A percentile compares a stretch with the other conserved stretches of the same genome.
These are phyloP conservation scores for Periglandula ipomoeae DNA, from an alignment of 2,329 filamentous ascomycete species.

Conservation along the genomic window DNA sequence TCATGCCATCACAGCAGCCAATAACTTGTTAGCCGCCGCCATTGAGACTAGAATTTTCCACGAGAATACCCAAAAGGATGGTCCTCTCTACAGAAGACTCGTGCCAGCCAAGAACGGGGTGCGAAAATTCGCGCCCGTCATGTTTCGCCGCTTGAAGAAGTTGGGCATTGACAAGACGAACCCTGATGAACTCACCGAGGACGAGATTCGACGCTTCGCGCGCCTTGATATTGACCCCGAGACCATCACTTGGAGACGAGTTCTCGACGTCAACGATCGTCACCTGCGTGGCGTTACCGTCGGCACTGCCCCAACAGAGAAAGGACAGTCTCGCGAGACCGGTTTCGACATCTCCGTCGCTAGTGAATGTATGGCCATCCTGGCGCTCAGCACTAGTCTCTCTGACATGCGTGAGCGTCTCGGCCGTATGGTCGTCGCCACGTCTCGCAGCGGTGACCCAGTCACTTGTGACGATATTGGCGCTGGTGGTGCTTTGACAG, in stretches of 20 bases:
- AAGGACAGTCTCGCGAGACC: slow-evolving; percentile 77
- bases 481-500: slow-evolving; percentile 82
- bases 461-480: slow-evolving; percentile 96
- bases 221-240: slow-evolving; percentile 91
- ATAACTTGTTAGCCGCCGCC: slow-evolving; percentile 91
- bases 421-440: slow-evolving; percentile 91
- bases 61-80: slow-evolving; percentile 90
- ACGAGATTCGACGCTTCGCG: slow-evolving; percentile 84
- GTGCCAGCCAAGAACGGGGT: slow-evolving; percentile 86
- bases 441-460: slow-evolving; percentile 74
- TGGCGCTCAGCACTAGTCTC: slow-evolving; percentile 83
- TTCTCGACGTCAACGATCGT: slow-evolving; percentile 94
- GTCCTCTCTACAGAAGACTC: slow-evolving; percentile 74
- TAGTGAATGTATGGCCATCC: slow-evolving; percentile 96
- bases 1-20: slow-evolving; percentile 91
- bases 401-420: slow-evolving; percentile 86
- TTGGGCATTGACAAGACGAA: slow-evolving; percentile 93
- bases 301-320: slow-evolving; percentile 82
- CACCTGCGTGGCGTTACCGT: slow-evolving; percentile 85
- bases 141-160: slow-evolving; percentile 91
- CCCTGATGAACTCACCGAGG: slow-evolving; percentile 79
- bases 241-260: slow-evolving; percentile 94
- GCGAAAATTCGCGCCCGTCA: slow-evolving; percentile 76
- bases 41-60: slow-evolving; percentile 99
- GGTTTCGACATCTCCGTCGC: slow-evolving; percentile 98